A percentile compares a stretch with the other conserved stretches of the same genome.
These are phyloP conservation scores for Candida sp. DNA, from an alignment of 1,139 yeast species.

Conservation along the genomic window DNA sequence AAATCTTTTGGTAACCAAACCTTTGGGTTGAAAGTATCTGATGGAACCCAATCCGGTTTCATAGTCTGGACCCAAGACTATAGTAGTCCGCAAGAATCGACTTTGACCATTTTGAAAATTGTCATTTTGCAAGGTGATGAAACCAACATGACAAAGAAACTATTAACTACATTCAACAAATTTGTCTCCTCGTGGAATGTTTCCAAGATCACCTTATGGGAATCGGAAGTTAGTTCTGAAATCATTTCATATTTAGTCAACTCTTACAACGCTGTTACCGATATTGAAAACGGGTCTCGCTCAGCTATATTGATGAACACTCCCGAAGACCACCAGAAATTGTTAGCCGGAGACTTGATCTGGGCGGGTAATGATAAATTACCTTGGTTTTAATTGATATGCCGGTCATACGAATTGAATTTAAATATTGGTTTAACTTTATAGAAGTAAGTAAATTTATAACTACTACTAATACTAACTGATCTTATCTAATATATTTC, in stretches of 20 bases:
- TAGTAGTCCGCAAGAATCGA: conserved; percentile 14
- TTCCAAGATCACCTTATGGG: conserved; percentile 32
- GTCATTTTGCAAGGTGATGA: conserved; percentile 16
- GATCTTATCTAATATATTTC: no score
- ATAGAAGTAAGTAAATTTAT: no score
- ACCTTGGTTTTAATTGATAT: conserved; percentile 37
- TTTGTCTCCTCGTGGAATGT: conserved; percentile 3
- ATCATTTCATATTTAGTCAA: conserved; percentile 13
- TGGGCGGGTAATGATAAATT: conserved; percentile 47
- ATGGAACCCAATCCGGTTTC: conserved; percentile 21
- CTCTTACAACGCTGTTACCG: conserved; percentile 13
- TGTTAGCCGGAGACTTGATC: conserved; percentile 23
- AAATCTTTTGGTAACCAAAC: conserved; percentile 20
- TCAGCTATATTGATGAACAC: conserved; percentile 33
- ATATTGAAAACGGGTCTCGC: conserved; percentile 31
- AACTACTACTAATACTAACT: no score
- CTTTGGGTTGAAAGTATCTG: conserved; percentile 28
- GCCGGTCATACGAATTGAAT: no score
- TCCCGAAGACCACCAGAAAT: conserved; percentile 18
- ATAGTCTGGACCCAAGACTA: conserved; percentile 43
- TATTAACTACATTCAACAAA: not conserved
- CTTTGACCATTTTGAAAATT: conserved; percentile 27
- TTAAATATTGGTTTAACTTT: no score
- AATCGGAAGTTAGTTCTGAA: conserved; percentile 22
- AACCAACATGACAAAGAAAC: not conserved